phyloP scores from a whole-genome alignment of 2,329 filamentous ascomycete species.

The Fusarium acutatum region DNA sequence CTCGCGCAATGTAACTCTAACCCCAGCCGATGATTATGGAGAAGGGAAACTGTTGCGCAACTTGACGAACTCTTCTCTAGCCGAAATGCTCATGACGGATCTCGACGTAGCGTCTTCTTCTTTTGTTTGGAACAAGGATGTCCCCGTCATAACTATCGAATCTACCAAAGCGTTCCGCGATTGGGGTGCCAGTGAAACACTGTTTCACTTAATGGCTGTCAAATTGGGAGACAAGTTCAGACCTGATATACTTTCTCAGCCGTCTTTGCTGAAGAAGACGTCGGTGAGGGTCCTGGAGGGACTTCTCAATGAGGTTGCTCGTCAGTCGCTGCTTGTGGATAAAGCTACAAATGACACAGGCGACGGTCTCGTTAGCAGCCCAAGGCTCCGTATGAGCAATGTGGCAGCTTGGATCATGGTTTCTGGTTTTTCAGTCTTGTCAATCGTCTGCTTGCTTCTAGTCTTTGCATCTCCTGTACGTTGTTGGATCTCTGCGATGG shows the following conservation, averaged over 20 bases:
- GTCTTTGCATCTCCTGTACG: background rate
- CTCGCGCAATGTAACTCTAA: background rate
- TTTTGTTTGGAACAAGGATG: accelerated
- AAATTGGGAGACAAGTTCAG: background rate
- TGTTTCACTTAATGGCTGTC: background rate
- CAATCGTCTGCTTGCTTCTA: accelerated
- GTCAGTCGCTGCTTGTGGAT: background rate
- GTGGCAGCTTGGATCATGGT: accelerated
- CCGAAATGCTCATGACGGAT: background rate
- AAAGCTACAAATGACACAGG: background rate
- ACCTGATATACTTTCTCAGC: accelerated
- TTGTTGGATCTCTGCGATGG: accelerated
- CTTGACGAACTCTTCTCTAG: accelerated
- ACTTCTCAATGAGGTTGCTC: background rate
- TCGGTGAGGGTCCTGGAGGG: accelerated
- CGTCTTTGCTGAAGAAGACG: accelerated
- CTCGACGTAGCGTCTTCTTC: accelerated
- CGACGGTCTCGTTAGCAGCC: background rate
- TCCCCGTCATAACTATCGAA: background rate
- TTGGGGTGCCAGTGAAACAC: background rate
- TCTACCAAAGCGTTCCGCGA: accelerated
- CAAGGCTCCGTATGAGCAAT: accelerated
- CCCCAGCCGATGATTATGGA: background rate
- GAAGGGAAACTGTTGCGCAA: accelerated
- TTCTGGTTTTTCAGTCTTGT: background rate